These are phyloP conservation scores for Trichoderma sp. DNA, from an alignment of 2,329 filamentous ascomycete species.

Conservation along the genomic window DNA sequence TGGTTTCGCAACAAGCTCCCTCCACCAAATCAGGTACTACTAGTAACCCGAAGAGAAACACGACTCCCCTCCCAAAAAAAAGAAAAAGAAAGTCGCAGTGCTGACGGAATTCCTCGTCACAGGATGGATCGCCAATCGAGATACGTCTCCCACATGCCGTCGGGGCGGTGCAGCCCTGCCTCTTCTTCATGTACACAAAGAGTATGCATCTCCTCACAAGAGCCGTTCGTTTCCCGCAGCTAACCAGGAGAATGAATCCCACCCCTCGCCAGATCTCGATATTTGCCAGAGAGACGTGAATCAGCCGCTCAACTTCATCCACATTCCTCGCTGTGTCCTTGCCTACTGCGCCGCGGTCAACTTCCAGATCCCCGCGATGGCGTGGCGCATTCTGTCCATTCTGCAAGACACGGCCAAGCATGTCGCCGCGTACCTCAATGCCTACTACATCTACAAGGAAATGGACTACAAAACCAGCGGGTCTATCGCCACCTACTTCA, in stretches of 20 bases:
- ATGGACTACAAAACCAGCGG: conserved; percentile 24
- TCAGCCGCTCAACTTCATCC: conserved; percentile 28
- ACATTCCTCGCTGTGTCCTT: conserved; percentile 34
- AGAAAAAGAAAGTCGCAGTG: neutral
- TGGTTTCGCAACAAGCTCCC: conserved; percentile 36
- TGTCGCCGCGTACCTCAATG: conserved; percentile 25
- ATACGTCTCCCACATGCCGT: conserved; percentile 27
- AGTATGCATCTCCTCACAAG: conserved; percentile 26
- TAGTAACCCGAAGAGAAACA: neutral
- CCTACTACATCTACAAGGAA: conserved; percentile 18
- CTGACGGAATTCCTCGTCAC: neutral
- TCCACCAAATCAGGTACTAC: conserved; percentile 28
- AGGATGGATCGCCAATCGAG: conserved; percentile 31
- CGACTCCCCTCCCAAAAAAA: neutral
- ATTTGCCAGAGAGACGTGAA: conserved; percentile 28
- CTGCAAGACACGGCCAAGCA: conserved; percentile 28
- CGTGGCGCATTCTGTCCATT: conserved; percentile 27
- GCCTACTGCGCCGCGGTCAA: conserved; percentile 33
- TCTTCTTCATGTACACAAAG: conserved; percentile 37
- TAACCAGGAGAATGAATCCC: neutral
- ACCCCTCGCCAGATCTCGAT: conserved; percentile 28
- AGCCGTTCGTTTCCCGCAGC: neutral
- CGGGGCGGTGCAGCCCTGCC: conserved; percentile 30
- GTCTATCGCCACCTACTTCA: conserved; percentile 28
- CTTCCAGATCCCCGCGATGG: conserved; percentile 31